These are phyloP conservation scores for Diaporthe batatas DNA, from an alignment of 2,329 filamentous ascomycete species.

Conservation along the genomic window DNA sequence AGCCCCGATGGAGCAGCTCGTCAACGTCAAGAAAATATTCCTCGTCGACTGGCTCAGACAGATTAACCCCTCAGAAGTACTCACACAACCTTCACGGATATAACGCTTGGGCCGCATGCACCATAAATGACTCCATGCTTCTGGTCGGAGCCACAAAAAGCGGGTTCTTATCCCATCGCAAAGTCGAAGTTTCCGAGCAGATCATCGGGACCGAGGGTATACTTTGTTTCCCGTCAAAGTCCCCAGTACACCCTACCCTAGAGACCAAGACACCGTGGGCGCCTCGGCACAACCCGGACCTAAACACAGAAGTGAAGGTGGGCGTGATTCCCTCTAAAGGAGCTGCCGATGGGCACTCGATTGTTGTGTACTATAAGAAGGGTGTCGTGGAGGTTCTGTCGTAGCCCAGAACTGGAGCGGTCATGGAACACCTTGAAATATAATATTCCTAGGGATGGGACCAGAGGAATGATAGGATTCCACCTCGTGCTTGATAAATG, in stretches of 20 bases:
- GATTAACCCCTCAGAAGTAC: neutral
- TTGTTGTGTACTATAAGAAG: slow-evolving; percentile 3
- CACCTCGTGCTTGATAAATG: too few species aligned
- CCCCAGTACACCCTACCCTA: neutral
- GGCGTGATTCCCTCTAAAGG: neutral
- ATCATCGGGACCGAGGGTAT: neutral
- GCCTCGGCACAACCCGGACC: neutral
- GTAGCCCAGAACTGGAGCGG: neutral
- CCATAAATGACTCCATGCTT: neutral
- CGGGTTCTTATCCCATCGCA: neutral
- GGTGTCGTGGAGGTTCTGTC: neutral
- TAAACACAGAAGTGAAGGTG: slow-evolving; percentile 20
- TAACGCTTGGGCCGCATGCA: slow-evolving; percentile 4
- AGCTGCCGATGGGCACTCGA: neutral
- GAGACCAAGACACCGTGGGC: neutral
- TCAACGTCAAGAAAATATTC: neutral
- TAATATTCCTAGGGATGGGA: too few species aligned
- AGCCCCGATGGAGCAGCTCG: slow-evolving; percentile 3
- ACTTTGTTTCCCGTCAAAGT: neutral
- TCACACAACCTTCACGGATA: neutral
- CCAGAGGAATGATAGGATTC: too few species aligned
- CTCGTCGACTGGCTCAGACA: neutral
- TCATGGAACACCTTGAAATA: too few species aligned
- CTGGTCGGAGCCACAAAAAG: neutral
- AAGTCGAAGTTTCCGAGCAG: slow-evolving; percentile 2